These are phyloP conservation scores for Phytophthora constricta DNA, from an alignment of 352 stramenopile genomes.

Conservation along the genomic window DNA sequence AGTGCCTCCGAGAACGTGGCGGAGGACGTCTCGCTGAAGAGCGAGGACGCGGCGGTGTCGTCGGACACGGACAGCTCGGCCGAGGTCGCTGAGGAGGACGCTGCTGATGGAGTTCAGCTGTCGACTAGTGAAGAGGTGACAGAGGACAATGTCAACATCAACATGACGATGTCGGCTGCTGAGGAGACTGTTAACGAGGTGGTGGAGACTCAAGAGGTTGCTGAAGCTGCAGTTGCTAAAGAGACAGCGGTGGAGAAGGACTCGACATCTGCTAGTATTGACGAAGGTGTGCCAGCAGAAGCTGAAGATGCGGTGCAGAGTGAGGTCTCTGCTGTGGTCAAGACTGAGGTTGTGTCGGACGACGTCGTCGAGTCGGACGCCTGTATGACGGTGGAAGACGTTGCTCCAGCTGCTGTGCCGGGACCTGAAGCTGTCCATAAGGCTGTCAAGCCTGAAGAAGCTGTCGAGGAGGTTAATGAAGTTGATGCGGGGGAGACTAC, in stretches of 20 bases:
- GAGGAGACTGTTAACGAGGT: neutral
- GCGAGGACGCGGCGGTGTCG: neutral
- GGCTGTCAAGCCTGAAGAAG: neutral
- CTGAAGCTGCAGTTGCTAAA: neutral
- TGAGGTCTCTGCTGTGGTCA: conserved; percentile 1
- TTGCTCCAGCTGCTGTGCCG: neutral
- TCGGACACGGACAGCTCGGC: conserved; percentile 21
- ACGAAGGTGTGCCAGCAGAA: neutral
- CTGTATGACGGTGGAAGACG: neutral
- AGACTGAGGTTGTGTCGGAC: neutral
- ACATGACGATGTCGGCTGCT: too few relatives aligned
- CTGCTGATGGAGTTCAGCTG: neutral
- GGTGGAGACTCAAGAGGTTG: neutral
- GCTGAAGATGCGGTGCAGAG: neutral
- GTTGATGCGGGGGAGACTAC: neutral
- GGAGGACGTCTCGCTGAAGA: conserved; percentile 7
- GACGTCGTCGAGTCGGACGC: neutral
- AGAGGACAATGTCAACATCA: too few relatives aligned
- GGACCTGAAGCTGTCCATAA: too few relatives aligned
- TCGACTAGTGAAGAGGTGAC: neutral
- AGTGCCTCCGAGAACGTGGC: neutral
- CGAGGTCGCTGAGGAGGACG: conserved; percentile 3
- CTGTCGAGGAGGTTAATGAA: neutral
- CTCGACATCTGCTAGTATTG: neutral
- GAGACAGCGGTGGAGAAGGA: neutral